A percentile compares a stretch with the other conserved stretches of the same genome.
Evolutionary conservation across 805 yeast species (phyloP).

Genomic region (Yamadazyma philogaea): DNA sequence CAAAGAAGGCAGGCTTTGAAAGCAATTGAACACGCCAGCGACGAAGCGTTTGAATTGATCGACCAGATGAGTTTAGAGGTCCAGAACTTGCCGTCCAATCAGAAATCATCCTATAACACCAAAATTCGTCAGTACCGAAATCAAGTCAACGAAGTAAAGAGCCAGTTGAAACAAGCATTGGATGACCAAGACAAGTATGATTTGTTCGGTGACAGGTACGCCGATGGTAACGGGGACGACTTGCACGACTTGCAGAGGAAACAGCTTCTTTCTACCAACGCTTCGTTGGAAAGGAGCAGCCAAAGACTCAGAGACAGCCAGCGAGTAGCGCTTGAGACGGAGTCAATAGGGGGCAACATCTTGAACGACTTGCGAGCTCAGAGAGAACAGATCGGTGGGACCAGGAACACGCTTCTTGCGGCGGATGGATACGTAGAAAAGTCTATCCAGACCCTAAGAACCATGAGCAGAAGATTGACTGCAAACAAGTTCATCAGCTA

Average conservation of each 20-base stretch:
- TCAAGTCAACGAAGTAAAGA: constrained; percentile 56
- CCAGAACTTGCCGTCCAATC: constrained; percentile 73
- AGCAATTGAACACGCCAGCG: constrained; percentile 65
- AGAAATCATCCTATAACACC: constrained; percentile 67
- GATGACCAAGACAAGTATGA: constrained; percentile 72
- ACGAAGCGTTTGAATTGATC: constrained; percentile 73
- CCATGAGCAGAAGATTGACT: constrained; percentile 90
- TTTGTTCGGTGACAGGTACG: constrained; percentile 64
- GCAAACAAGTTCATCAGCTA: constrained; percentile 88
- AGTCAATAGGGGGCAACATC: constrained; percentile 85
- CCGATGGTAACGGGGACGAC: constrained; percentile 30
- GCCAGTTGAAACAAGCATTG: constrained; percentile 49
- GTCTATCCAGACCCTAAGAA: constrained; percentile 76
- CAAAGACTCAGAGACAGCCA: constrained; percentile 85
- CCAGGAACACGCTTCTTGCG: constrained; percentile 80
- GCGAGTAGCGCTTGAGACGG: constrained; percentile 89
- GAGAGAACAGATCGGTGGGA: constrained; percentile 84
- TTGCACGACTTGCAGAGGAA: constrained; percentile 70
- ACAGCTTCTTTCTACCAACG: constrained; percentile 71
- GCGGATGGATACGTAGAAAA: constrained; percentile 94
- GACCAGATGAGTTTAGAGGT: constrained; percentile 89
- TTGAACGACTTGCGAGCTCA: constrained; percentile 86
- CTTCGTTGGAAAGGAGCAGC: constrained; percentile 75
- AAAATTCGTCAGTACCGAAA: constrained; percentile 69
- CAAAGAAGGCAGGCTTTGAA: constrained; percentile 53